A percentile compares a stretch with the other conserved stretches of the same genome.
These are phyloP conservation scores for Papiliotrema fonsecae DNA, from an alignment of 1,284 basidiomycete genomes.

Conservation along the genomic window DNA sequence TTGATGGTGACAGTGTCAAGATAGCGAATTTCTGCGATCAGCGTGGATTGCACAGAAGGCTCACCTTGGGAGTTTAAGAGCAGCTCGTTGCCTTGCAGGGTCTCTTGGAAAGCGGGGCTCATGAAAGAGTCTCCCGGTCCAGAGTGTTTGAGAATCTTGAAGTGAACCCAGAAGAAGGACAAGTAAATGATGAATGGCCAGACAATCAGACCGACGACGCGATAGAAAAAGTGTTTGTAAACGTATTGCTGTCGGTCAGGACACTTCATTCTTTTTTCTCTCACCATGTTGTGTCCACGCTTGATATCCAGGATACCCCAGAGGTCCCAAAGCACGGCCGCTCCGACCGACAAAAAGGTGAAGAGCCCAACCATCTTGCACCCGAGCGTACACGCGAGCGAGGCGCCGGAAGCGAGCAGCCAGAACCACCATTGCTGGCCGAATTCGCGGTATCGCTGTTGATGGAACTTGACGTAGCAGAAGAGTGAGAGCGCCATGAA, in stretches of 20 bases:
- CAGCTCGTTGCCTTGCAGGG: conserved; percentile 85
- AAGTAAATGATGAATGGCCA: conserved; percentile 87
- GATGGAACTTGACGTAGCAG: conserved; percentile 92
- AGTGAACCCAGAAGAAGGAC: conserved; percentile 95
- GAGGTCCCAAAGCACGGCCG: conserved; percentile 86
- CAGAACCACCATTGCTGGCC: conserved; percentile 89
- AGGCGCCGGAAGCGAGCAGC: conserved; percentile 83
- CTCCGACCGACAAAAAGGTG: conserved; percentile 82
- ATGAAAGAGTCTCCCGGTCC: conserved; percentile 95
- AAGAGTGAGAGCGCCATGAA: conserved; percentile 94
- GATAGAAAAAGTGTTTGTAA: conserved; percentile 79
- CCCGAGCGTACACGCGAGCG: conserved; percentile 91
- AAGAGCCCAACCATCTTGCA: conserved; percentile 98
- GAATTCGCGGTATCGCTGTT: conserved; percentile 89
- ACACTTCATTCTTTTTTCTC: conserved; percentile 33
- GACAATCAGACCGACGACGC: conserved; percentile 79
- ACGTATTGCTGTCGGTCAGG: conserved; percentile 67
- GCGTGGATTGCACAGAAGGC: conserved; percentile 12
- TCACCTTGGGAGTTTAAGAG: conserved; percentile 81
- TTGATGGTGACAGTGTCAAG: conserved; percentile 81
- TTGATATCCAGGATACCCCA: conserved; percentile 91
- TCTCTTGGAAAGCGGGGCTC: conserved; percentile 98
- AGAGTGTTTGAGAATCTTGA: conserved; percentile 80
- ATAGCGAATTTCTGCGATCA: conserved; percentile 75
- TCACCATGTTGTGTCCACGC: conserved; percentile 70